Base-by-base conservation (phyloP, 352 stramenopile genomes). In the Phytophthora rubi region DNA sequence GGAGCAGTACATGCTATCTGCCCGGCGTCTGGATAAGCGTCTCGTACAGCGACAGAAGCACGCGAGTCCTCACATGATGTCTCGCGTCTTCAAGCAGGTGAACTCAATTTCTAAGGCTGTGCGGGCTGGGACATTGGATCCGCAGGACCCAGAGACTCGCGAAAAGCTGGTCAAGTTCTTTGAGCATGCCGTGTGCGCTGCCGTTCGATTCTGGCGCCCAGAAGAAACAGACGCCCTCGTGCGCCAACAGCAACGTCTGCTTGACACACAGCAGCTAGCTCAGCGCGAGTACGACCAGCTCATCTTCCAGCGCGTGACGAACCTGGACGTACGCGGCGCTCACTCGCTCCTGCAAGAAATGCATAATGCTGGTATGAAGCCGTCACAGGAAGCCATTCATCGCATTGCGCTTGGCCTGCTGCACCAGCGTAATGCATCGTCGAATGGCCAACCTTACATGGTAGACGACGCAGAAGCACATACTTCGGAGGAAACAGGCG, bases 1-100 rank as follows among this genome's bases (percentile, higher is more conserved):
- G 80, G 82, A 84, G 49, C 85, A 95, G 66, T 94, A 92, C 74
- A 89, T 92, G 86, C 90, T 85, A 33, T 77, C 71, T 12, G 86
- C 79, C 7, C 85, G 80, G 60, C 85, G 85, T 12, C 83, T 85
- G 59, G 82, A 85, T 26, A 73, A 69, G 60, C 82, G 85, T 6
- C 72, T 95, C n/a, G 55, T 67, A 35, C 70, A 77, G n/a, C 75
- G 67, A 33, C 81, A 86, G 59, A 77, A 81, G 52, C 59, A 81
- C 30, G 70, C 89, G 28, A 80, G 72, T 16, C 72, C 73, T 2
- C 81, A 93, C 62, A 77, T 94, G 69, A 90, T 94, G 80, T 53
- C 61, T 7, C 88, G 88, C n/a, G 76, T 94, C 6, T 93, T 86
- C 55, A 70, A 74, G 23, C 63, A 83, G 56, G 75, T 90, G 32